Conservation (phyloP, 495 filamentous ascomycete genomes). For the Neurospora terricola region DNA sequence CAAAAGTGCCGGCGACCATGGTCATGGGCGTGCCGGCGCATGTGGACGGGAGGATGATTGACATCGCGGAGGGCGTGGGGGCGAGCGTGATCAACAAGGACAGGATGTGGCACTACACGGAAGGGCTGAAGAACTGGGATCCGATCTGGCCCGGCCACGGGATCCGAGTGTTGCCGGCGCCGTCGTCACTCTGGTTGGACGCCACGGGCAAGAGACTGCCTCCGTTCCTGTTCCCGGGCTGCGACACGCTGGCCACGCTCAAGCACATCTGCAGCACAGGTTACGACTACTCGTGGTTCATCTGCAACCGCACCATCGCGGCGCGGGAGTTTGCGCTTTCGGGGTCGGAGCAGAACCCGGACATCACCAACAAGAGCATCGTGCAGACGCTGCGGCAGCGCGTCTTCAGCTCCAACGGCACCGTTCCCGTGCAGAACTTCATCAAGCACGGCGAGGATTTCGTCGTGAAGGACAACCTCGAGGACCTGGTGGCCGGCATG, state of each 20-base stretch:
- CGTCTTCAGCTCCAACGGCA: conserved; percentile 36
- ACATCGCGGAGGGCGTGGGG: conserved; percentile 34
- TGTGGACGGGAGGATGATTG: conserved; percentile 44
- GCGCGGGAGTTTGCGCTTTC: conserved; percentile 44
- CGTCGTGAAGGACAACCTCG: conserved; percentile 35
- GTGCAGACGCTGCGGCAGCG: conserved; percentile 35
- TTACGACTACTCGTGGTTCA: conserved; percentile 47
- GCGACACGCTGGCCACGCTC: conserved; percentile 41
- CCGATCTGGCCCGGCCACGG: conserved; percentile 43
- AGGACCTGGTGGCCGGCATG: conserved; percentile 37
- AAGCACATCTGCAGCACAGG: conserved; percentile 43
- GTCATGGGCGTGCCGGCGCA: conserved; percentile 43
- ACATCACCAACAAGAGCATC: conserved; percentile 41
- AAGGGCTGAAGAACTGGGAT: conserved; percentile 42
- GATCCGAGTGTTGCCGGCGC: conserved; percentile 40
- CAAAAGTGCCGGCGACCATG: conserved; percentile 35
- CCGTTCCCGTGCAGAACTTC: conserved; percentile 38
- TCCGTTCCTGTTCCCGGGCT: conserved; percentile 37
- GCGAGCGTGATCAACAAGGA: conserved; percentile 41
- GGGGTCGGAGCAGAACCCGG: conserved; percentile 44
- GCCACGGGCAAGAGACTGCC: conserved; percentile 41
- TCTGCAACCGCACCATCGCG: conserved; percentile 40
- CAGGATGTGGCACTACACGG: conserved; percentile 47
- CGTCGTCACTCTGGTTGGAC: conserved; percentile 44
- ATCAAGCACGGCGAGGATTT: conserved; percentile 41